Evolutionary conservation across 495 filamentous ascomycete species (phyloP).

Genomic region (Penicillium malachiteum): DNA sequence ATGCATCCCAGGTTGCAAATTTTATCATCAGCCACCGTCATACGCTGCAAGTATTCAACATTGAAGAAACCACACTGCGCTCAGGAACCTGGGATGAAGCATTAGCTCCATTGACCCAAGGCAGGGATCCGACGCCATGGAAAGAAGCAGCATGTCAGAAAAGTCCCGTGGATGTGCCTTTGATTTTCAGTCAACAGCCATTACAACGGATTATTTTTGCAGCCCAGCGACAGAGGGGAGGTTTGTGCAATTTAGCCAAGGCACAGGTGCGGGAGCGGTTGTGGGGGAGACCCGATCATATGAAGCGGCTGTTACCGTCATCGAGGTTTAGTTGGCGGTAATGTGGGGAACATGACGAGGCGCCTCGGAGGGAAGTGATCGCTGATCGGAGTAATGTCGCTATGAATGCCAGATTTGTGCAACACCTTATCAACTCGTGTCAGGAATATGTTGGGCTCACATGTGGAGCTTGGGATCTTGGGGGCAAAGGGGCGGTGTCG

Average conservation of each 20-base stretch:
- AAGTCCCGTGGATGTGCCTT: constrained; percentile 29
- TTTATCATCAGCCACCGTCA: constrained; percentile 60
- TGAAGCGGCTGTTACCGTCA: constrained; percentile 38
- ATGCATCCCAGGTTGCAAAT: constrained; percentile 61
- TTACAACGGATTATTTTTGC: constrained; percentile 15
- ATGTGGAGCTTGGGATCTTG: constrained; percentile 16
- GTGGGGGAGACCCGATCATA: constrained; percentile 38
- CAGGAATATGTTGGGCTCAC: neutral
- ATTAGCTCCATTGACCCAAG: constrained; percentile 60
- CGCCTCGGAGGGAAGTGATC: constrained; percentile 12
- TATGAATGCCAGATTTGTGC: constrained; percentile 26
- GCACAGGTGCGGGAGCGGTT: constrained; percentile 34
- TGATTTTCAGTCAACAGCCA: constrained; percentile 31
- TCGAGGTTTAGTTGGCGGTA: constrained; percentile 40
- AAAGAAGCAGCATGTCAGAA: constrained; percentile 44
- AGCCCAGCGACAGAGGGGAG: constrained; percentile 17
- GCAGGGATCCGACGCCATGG: constrained; percentile 53
- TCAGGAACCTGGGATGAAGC: constrained; percentile 74
- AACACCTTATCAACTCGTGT: constrained; percentile 1
- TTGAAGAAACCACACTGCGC: constrained; percentile 65
- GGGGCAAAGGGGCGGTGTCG: constrained; percentile 1
- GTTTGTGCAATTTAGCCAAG: constrained; percentile 21
- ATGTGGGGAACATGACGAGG: constrained; percentile 7
- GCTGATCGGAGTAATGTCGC: constrained; percentile 10
- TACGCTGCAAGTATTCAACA: constrained; percentile 67